Percentiles rank a stretch among this genome's conserved stretches.
Evolutionary conservation across 2,329 filamentous ascomycete species (phyloP).

Genomic region (Monilinia aucupariae): DNA sequence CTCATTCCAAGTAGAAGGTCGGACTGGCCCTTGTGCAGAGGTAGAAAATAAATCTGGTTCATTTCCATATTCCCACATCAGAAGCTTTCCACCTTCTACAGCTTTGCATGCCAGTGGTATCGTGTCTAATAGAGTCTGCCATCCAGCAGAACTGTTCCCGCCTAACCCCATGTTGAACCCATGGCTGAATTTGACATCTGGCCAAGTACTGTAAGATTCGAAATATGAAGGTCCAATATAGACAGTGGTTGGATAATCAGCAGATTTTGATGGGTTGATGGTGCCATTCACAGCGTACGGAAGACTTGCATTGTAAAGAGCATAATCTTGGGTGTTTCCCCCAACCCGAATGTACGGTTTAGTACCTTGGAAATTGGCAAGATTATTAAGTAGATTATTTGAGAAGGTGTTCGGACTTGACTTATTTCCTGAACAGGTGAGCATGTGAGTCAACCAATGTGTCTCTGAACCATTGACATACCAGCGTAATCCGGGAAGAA

Average conservation of each 20-base stretch:
- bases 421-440: constrained; percentile 41
- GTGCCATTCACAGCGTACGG: constrained; percentile 48
- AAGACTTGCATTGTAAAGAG: constrained; percentile 52
- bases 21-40: constrained; percentile 46
- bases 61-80: constrained; percentile 59
- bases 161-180: constrained; percentile 55
- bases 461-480: constrained; percentile 4
- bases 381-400: constrained; percentile 53
- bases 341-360: constrained; percentile 59
- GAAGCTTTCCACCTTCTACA: constrained; percentile 45
- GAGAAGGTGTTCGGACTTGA: constrained; percentile 55
- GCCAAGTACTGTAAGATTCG: constrained; percentile 55
- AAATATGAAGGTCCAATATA: constrained; percentile 57
- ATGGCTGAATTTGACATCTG: constrained; percentile 51
- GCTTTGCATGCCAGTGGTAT: constrained; percentile 54
- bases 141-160: constrained; percentile 46
- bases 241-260: constrained; percentile 56
- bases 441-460: neutral
- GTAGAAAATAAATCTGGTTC: constrained; percentile 56
- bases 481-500: constrained; percentile 44
- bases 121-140: constrained; percentile 48
- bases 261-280: constrained; percentile 44
- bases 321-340: constrained; percentile 63
- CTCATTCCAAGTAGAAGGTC: constrained; percentile 51
- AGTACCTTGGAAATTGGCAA: constrained; percentile 48